Percentiles rank a stretch among this genome's conserved stretches.
Evolutionary conservation across 2,329 filamentous ascomycete genomes (phyloP).

Genomic region (Geoglossum cookeanum): DNA sequence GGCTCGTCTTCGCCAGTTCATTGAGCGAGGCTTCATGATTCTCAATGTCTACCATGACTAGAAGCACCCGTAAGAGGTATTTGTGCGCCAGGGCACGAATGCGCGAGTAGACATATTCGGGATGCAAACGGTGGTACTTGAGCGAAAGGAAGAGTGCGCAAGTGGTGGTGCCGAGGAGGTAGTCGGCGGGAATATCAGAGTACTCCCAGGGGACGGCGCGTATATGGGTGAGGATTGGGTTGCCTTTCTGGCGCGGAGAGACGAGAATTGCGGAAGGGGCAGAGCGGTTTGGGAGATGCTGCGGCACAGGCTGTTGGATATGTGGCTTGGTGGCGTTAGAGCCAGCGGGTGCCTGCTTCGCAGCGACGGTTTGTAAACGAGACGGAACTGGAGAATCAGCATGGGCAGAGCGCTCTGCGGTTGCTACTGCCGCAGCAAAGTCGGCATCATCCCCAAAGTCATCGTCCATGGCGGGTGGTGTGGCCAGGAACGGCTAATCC

Average conservation of each 20-base stretch:
- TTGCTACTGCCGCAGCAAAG: slow-evolving; percentile 21
- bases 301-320: slow-evolving; percentile 73
- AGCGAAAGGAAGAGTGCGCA: slow-evolving; percentile 85
- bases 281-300: slow-evolving; percentile 50
- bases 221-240: slow-evolving; percentile 72
- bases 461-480: slow-evolving; percentile 21
- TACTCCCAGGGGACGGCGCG: slow-evolving; percentile 85
- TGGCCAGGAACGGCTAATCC: too few species aligned
- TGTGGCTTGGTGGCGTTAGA: slow-evolving; percentile 22
- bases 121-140: slow-evolving; percentile 93
- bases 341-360: slow-evolving; percentile 10
- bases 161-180: slow-evolving; percentile 68
- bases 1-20: slow-evolving; percentile 77
- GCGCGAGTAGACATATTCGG: slow-evolving; percentile 92
- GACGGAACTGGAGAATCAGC: slow-evolving; percentile 10
- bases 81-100: slow-evolving; percentile 69
- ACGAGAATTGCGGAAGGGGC: slow-evolving; percentile 68
- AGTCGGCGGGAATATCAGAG: slow-evolving; percentile 89
- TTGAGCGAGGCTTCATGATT: slow-evolving; percentile 83
- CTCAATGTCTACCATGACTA: slow-evolving; percentile 85
- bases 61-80: slow-evolving; percentile 69
- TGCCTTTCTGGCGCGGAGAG: slow-evolving; percentile 83
- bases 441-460: slow-evolving; percentile 28
- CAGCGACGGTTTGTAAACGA: slow-evolving; percentile 20
- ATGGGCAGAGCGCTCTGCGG: slow-evolving; percentile 4